Evolutionary conservation across 306 rosid species (phyloP), one percentile per base, ranked within the genome.

Genomic region (Betula pendula): DNA sequence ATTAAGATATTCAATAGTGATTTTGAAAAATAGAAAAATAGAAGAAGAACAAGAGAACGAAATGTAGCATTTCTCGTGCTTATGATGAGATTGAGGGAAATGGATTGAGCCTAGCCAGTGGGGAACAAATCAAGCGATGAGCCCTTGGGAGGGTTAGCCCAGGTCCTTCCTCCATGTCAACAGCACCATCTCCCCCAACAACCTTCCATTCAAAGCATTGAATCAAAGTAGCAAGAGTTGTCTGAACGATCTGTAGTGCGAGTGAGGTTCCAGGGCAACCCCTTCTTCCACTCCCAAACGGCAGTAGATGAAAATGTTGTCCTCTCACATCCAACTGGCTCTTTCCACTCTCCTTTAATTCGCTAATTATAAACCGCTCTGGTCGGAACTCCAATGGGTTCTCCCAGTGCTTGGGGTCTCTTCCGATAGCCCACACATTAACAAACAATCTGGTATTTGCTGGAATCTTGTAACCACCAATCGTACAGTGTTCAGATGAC

Each of bases 261-360:
- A 89, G 71, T 13, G 93, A 82, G 3, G 75, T 77, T 60, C 89
- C 90, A 48, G 91, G 91, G 7, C 91, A 89, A 3, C 75, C 81
- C 78, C 91, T 91, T 85, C 88, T 87, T 50, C 96, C 91, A 76
- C 87, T 88, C 56, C 96, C 97, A 77, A 92, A 92, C 31, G 97
- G 92, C 71, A 92, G 33, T 2, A 88, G 50, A 5, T 89, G 75
- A 42, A 77, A 89, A 78, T 85, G 74, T 0, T 89, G 88, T 22
- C 93, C 97, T 71, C 87, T 89, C 19, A 87, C 66, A 70, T 89
- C 90, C 1, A 85, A 52, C 17, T 79, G 72, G 42, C 71, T 45
- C 43, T 58, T 83, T 16, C 63, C 85, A 44, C 53, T 68, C 22
- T 51, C 58, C 4, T 83, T 80, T n/a, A 15, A 47, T 47, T 74